Conservation (phyloP, 2,329 filamentous ascomycete genomes). For the Colletotrichum melonis region DNA sequence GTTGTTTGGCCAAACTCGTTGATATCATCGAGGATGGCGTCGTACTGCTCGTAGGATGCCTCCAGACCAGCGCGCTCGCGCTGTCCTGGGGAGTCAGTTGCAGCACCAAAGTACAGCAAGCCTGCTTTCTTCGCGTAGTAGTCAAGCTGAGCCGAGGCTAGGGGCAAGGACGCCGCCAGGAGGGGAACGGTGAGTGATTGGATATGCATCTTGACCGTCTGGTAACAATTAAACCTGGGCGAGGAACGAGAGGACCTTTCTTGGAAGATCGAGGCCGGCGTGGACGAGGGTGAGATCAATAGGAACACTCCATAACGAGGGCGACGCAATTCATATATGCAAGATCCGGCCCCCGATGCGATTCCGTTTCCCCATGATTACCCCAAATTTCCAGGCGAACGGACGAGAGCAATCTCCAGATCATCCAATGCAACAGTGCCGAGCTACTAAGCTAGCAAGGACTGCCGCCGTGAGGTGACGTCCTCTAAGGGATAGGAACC, state of each 20-base stretch:
- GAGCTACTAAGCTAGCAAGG: neutral
- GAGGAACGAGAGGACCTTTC: slow-evolving; percentile 12
- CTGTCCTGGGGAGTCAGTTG: slow-evolving; percentile 62
- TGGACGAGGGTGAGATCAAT: neutral
- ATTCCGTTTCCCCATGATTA: slow-evolving; percentile 10
- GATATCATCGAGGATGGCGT: slow-evolving; percentile 62
- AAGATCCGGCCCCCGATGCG: slow-evolving; percentile 19
- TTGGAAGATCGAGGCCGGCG: slow-evolving; percentile 10
- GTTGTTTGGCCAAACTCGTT: slow-evolving; percentile 72
- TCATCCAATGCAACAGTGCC: neutral
- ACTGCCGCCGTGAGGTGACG: slow-evolving; percentile 12
- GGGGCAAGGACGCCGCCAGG: slow-evolving; percentile 42
- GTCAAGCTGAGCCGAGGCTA: slow-evolving; percentile 55
- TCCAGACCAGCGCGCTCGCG: slow-evolving; percentile 58
- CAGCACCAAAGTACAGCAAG: slow-evolving; percentile 70
- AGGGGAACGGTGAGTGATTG: slow-evolving; percentile 39
- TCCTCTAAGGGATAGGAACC: slow-evolving; percentile 29
- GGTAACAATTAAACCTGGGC: neutral
- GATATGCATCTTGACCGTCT: slow-evolving; percentile 38
- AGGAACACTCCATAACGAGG: neutral
- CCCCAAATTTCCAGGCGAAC: slow-evolving; percentile 17
- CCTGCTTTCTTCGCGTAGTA: slow-evolving; percentile 63
- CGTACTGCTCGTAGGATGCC: slow-evolving; percentile 63
- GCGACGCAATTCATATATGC: slow-evolving; percentile 32
- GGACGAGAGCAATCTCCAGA: slow-evolving; percentile 8